Conservation (phyloP, 805 yeast species). For the Suhomyces tanzawaensis region DNA sequence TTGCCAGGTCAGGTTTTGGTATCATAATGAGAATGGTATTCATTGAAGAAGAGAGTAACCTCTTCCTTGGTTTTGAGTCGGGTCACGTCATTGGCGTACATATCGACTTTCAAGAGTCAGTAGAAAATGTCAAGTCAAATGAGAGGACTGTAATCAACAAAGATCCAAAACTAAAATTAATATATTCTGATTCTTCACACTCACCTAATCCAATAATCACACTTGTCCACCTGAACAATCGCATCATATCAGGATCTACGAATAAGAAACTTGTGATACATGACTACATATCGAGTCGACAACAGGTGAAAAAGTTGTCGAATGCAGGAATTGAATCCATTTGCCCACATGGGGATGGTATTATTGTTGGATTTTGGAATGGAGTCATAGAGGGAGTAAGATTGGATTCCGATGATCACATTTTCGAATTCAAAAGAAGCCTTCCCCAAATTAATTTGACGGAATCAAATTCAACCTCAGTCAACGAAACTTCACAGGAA, state of each 20-base stretch:
- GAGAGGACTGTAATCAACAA: slow-evolving; percentile 22
- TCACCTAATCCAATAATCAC: slow-evolving; percentile 57
- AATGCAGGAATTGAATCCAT: slow-evolving; percentile 21
- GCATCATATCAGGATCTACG: slow-evolving; percentile 47
- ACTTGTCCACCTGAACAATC: slow-evolving; percentile 25
- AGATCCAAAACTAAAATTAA: slow-evolving; percentile 18
- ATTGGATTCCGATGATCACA: background rate
- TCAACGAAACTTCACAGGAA: background rate
- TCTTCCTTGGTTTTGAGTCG: slow-evolving; percentile 68
- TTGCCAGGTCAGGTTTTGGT: slow-evolving; percentile 47
- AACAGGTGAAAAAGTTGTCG: slow-evolving; percentile 7
- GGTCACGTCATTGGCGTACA: slow-evolving; percentile 48
- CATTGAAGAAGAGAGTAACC: slow-evolving; percentile 22
- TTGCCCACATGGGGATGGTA: slow-evolving; percentile 9
- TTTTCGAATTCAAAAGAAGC: slow-evolving; percentile 3
- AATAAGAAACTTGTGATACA: slow-evolving; percentile 39
- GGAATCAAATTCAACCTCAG: background rate
- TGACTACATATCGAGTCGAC: slow-evolving; percentile 6
- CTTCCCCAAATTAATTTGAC: slow-evolving; percentile 5
- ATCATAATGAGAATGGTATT: slow-evolving; percentile 61
- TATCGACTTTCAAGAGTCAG: slow-evolving; percentile 11
- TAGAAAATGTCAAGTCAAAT: background rate
- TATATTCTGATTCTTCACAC: slow-evolving; percentile 33
- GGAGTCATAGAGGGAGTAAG: slow-evolving; percentile 35
- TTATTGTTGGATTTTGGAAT: slow-evolving; percentile 51